Evolutionary conservation across 805 yeast species (phyloP).

Genomic region (Metschnikowia anglica): DNA sequence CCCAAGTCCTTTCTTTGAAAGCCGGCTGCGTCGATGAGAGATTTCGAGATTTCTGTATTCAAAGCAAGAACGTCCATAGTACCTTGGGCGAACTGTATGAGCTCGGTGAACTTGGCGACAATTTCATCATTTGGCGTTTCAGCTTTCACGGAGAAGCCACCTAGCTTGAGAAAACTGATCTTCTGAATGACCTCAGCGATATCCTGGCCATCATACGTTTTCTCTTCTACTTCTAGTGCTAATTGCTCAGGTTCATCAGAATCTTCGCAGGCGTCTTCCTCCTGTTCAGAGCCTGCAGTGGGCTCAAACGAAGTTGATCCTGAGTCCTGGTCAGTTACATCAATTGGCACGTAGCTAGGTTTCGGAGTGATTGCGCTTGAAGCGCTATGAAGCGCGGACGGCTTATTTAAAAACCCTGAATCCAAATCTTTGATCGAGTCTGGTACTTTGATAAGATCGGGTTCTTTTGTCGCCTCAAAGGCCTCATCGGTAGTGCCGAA

Average conservation of each 20-base stretch:
- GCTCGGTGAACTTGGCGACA: slow-evolving; percentile 21
- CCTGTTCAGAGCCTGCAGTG: background rate
- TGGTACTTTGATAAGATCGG: no score
- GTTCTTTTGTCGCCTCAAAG: background rate
- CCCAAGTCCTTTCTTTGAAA: slow-evolving; percentile 1
- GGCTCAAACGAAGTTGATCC: background rate
- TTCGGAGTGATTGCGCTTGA: no score
- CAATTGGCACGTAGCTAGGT: no score
- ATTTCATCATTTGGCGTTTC: slow-evolving; percentile 11
- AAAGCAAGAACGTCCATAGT: slow-evolving; percentile 23
- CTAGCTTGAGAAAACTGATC: slow-evolving; percentile 15
- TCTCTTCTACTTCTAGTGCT: background rate
- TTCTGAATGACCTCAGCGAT: slow-evolving; percentile 7
- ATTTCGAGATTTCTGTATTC: slow-evolving; percentile 20
- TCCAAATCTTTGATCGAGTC: no score
- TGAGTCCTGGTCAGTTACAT: background rate
- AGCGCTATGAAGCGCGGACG: no score
- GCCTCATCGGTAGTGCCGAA: background rate
- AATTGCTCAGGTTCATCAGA: background rate
- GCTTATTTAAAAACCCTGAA: no score
- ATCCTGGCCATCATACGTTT: slow-evolving; percentile 7
- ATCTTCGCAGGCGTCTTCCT: background rate
- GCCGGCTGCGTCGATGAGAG: slow-evolving; percentile 17
- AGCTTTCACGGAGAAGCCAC: slow-evolving; percentile 18
- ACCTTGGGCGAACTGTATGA: slow-evolving; percentile 29